Base-by-base conservation (phyloP, 2,329 filamentous ascomycete species). In the Colletotrichum viniferum region DNA sequence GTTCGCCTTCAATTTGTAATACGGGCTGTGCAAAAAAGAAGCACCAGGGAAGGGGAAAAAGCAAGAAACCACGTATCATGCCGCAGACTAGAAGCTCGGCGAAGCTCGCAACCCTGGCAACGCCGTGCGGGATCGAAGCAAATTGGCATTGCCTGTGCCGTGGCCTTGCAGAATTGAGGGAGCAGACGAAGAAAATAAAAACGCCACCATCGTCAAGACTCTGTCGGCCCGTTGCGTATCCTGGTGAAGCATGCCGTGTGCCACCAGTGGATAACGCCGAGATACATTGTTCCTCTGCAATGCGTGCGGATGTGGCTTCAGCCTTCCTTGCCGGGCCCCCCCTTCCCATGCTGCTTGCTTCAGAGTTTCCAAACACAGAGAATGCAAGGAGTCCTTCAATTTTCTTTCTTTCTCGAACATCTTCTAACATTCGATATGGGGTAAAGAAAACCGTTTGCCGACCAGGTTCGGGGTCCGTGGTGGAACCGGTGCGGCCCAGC, bases 221-320 rank as follows among this genome's bases (percentile, higher is more conserved):
- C 28, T 63, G 21, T 66, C 56, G 58, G 70, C 21, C 64, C 24
- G 56, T 69, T 38, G 43, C 65, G 67, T 24, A 36, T 21, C 34
- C 32, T 68, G 9, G 10, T 24, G 52, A 61, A 24, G 69, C 48
- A 64, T 32, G 64, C 56, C 30, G 36, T 69, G 64, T 73, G 71
- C 65, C 58, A 73, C 65, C 43, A 69, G 24, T 58, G 18, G 66
- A 48, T 70, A 70, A 67, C 18, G 43, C 71, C 71, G 71, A 64
- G 24, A 26, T 60, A 36, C 28, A 48, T 48, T 48, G 43, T 48
- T n/a, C 43, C 43, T 48, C 43, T 48, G 43, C n/a, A 48, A 48
- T 48, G 43, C 32, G n/a, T 48, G 43, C 30, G 26, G 69, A 24
- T 69, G 56, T 63, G 58, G 71, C 71, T 73, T 73, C 38, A 61